These are phyloP conservation scores for Cryoendolithus antarcticus DNA, from an alignment of 2,329 filamentous ascomycete species.

Conservation along the genomic window DNA sequence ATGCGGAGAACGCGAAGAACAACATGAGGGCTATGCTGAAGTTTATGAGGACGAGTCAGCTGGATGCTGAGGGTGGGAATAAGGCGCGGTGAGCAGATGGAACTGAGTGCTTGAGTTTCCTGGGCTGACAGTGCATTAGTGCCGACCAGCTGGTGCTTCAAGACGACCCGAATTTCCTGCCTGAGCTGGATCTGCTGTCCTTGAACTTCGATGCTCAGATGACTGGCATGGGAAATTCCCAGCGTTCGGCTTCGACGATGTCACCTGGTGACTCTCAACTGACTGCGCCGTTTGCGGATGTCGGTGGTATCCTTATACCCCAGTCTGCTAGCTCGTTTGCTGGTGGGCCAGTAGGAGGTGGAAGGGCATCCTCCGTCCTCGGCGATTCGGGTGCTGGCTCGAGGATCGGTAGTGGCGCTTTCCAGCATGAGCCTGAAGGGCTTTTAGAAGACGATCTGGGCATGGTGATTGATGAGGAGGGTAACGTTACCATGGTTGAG, in stretches of 20 bases:
- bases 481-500: constrained; percentile 32
- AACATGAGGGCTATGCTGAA: constrained; percentile 59
- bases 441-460: constrained; percentile 17
- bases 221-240: constrained; percentile 34
- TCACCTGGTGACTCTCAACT: constrained; percentile 24
- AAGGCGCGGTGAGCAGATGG: constrained; percentile 51
- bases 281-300: constrained; percentile 14
- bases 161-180: constrained; percentile 73
- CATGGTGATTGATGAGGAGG: constrained; percentile 51
- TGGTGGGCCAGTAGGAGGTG: constrained; percentile 23
- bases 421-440: constrained; percentile 30
- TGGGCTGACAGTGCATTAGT: constrained; percentile 32
- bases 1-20: constrained; percentile 62
- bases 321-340: constrained; percentile 26
- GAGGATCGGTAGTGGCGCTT: background rate
- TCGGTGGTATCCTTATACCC: constrained; percentile 38
- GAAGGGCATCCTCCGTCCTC: constrained; percentile 29
- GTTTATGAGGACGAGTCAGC: constrained; percentile 42
- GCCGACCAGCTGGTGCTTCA: constrained; percentile 62
- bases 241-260: constrained; percentile 18
- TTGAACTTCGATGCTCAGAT: constrained; percentile 39
- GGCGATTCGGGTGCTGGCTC: constrained; percentile 28
- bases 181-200: constrained; percentile 49
- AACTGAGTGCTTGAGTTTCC: background rate
- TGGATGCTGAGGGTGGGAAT: constrained; percentile 55